Evolutionary conservation across 768 basidiomycete genomes (phyloP).

Genomic region (Mycena olivaceomarginata): DNA sequence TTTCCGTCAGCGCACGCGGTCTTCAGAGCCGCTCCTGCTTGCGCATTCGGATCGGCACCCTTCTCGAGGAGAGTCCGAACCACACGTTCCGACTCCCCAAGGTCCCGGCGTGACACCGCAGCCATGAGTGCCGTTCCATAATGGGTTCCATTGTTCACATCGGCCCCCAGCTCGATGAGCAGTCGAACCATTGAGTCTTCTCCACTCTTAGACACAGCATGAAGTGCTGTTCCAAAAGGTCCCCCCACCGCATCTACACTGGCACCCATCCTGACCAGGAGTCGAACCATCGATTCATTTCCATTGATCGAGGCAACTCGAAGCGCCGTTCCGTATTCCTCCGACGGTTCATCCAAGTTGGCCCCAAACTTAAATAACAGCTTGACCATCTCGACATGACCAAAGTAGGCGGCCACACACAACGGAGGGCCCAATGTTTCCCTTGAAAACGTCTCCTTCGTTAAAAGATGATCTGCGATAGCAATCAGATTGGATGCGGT

Average conservation of each 20-base stretch:
- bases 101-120: too few relatives aligned
- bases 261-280: not conserved
- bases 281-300: not conserved
- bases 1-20: too few relatives aligned
- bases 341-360: not conserved
- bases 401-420: not conserved
- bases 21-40: too few relatives aligned
- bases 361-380: not conserved
- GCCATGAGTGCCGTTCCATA: too few relatives aligned
- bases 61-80: too few relatives aligned
- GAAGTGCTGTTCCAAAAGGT: not conserved
- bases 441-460: not conserved
- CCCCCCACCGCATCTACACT: not conserved
- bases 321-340: not conserved
- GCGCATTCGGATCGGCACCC: too few relatives aligned
- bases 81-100: too few relatives aligned
- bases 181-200: not conserved
- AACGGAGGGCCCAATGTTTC: not conserved
- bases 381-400: not conserved
- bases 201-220: not conserved
- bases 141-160: too few relatives aligned
- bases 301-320: not conserved
- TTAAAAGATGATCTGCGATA: not conserved
- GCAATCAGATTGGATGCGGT: not conserved
- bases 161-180: too few relatives aligned